These are phyloP conservation scores for Trebouxia sp. DNA, from an alignment of 139 green algal genomes.

Conservation along the genomic window DNA sequence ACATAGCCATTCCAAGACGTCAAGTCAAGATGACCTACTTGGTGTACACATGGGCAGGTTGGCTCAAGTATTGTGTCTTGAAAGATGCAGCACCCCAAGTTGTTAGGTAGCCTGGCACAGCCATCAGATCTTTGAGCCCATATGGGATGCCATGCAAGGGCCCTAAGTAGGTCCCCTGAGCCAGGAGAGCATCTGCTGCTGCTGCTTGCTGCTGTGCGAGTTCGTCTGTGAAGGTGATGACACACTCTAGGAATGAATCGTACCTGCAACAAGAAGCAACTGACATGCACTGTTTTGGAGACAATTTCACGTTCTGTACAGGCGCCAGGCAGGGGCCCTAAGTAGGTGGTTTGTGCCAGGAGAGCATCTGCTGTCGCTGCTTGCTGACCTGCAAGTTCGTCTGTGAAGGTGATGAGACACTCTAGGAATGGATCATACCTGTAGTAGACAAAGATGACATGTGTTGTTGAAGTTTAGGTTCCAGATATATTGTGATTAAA, in stretches of 20 bases:
- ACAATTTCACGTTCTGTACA: not conserved
- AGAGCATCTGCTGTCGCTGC: conserved; percentile 33
- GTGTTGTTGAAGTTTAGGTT: not conserved
- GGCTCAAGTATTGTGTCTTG: conserved; percentile 19
- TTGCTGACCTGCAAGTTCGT: conserved; percentile 30
- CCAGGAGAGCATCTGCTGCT: conserved; percentile 36
- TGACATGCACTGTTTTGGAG: too few species aligned
- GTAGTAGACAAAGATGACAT: too few species aligned
- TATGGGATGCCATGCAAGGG: conserved; percentile 46
- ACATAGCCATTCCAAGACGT: too few species aligned
- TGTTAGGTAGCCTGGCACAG: conserved; percentile 34
- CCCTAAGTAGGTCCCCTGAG: conserved; percentile 29
- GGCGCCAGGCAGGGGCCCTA: conserved; percentile 37
- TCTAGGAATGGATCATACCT: conserved; percentile 39
- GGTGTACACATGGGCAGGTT: conserved; percentile 32
- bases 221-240: conserved; percentile 40
- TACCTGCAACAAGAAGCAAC: conserved; percentile 39
- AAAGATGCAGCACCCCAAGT: conserved; percentile 35
- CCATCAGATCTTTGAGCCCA: conserved; percentile 44
- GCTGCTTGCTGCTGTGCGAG: conserved; percentile 33
- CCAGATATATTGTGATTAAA: too few species aligned
- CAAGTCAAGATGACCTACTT: not conserved
- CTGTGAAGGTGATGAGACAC: conserved; percentile 39
- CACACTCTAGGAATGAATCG: conserved; percentile 33
- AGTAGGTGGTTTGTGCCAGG: conserved; percentile 28